Conservation (phyloP, 192 early-diverging fungal genomes). For the Umbelopsis ramanniana region DNA sequence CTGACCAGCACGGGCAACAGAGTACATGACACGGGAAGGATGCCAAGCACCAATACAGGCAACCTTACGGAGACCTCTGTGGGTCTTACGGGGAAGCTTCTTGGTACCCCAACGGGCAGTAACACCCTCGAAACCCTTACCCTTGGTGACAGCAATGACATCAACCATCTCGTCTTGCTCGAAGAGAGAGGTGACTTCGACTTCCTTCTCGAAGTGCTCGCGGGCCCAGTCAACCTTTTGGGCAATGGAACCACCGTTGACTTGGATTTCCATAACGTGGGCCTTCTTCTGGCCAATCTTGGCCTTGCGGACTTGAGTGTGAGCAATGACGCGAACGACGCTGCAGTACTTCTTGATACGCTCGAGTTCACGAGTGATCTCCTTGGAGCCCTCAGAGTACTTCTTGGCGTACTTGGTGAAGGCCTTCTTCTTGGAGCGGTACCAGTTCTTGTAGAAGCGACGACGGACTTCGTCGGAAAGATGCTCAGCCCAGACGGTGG, state of each 20-base stretch:
- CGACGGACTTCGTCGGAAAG: constrained; percentile 96
- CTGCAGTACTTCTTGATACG: constrained; percentile 99
- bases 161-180: constrained; percentile 99
- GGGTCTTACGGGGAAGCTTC: constrained; percentile 99
- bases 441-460: constrained; percentile 99
- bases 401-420: constrained; percentile 99
- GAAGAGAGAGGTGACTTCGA: constrained; percentile 89
- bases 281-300: constrained; percentile 99
- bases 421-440: constrained; percentile 99
- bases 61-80: constrained; percentile 99
- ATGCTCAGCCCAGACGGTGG: constrained; percentile 99
- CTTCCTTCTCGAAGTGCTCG: constrained; percentile 96
- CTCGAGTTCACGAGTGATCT: constrained; percentile 91
- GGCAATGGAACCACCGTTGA: constrained; percentile 96
- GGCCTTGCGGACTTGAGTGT: constrained; percentile 97
- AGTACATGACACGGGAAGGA: constrained; percentile 97
- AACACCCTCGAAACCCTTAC: constrained; percentile 99
- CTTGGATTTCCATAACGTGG: constrained; percentile 99
- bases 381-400: constrained; percentile 87
- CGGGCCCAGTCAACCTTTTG: constrained; percentile 98
- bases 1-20: constrained; percentile 99
- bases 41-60: constrained; percentile 99
- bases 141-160: constrained; percentile 98
- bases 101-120: constrained; percentile 99
- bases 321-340: constrained; percentile 95